Evolutionary conservation across 1,284 basidiomycete species (phyloP).

Genomic region (Lentinula novae-zelandiae): DNA sequence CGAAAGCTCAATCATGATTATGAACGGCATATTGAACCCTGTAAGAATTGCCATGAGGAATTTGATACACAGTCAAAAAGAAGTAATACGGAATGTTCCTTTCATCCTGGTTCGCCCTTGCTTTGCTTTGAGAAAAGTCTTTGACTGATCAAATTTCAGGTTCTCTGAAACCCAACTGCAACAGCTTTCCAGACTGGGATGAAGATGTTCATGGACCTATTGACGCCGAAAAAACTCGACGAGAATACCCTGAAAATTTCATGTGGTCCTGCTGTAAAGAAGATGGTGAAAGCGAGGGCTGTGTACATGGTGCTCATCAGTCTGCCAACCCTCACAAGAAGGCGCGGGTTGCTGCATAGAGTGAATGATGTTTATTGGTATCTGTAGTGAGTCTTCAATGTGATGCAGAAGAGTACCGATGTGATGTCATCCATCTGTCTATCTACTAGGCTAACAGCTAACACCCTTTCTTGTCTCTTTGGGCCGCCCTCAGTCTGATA

Average conservation of each 20-base stretch:
- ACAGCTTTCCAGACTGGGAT: conserved; percentile 41
- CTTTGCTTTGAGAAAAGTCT: neutral
- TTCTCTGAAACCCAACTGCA: conserved; percentile 22
- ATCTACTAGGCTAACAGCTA: neutral
- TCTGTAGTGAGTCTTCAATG: conserved; percentile 6
- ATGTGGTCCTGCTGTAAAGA: conserved; percentile 45
- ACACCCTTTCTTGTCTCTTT: neutral
- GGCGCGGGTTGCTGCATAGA: conserved; percentile 19
- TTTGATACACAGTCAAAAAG: conserved; percentile 34
- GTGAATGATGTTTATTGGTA: conserved; percentile 12
- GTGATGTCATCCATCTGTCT: neutral
- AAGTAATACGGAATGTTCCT: conserved; percentile 24
- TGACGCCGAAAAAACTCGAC: conserved; percentile 35
- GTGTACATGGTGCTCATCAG: conserved; percentile 33
- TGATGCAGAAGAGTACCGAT: neutral
- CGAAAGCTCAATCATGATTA: conserved; percentile 29
- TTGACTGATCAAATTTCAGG: neutral
- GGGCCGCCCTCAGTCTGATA: neutral
- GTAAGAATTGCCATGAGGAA: conserved; percentile 40
- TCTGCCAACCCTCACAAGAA: conserved; percentile 29
- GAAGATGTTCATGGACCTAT: conserved; percentile 43
- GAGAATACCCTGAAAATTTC: conserved; percentile 42
- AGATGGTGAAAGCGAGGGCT: conserved; percentile 33
- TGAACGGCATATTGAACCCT: conserved; percentile 39
- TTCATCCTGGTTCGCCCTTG: conserved; percentile 31